Percentiles rank a stretch among this genome's conserved stretches.
Evolutionary conservation across 2,329 filamentous ascomycete genomes (phyloP).

Genomic region (Teratosphaeria nubilosa): DNA sequence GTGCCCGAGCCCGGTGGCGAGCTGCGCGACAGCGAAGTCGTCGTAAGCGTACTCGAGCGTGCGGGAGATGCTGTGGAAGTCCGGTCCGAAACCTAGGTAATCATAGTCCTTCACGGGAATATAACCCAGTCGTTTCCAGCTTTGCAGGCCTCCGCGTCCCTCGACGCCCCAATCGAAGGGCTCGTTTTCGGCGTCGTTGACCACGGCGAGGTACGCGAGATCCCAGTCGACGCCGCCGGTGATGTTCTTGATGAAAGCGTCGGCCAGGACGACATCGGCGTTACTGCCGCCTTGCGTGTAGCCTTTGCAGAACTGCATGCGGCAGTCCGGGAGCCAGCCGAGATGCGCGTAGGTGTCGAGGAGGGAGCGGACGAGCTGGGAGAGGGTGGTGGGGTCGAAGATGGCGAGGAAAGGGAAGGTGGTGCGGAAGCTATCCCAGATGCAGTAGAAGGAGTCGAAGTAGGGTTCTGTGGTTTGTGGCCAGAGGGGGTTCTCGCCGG

Average conservation of each 20-base stretch:
- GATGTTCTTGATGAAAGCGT: constrained; percentile 60
- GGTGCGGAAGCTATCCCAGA: constrained; percentile 56
- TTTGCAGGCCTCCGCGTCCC: constrained; percentile 56
- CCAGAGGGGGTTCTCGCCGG: constrained; percentile 39
- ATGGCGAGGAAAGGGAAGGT: constrained; percentile 55
- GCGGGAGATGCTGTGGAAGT: constrained; percentile 53
- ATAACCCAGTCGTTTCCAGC: constrained; percentile 55
- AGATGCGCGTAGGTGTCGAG: constrained; percentile 56
- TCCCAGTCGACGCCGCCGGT: constrained; percentile 53
- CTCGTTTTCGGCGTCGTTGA: constrained; percentile 53
- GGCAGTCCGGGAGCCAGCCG: constrained; percentile 60
- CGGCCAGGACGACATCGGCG: constrained; percentile 57
- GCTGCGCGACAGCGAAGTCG: constrained; percentile 56
- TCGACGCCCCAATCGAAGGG: constrained; percentile 54
- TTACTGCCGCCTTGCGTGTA: constrained; percentile 59
- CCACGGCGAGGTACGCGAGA: constrained; percentile 51
- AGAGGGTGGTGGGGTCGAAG: constrained; percentile 50
- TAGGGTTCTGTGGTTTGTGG: constrained; percentile 50
- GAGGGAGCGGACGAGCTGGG: constrained; percentile 55
- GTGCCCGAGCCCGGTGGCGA: constrained; percentile 49
- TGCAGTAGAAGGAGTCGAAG: constrained; percentile 62
- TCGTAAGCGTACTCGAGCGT: constrained; percentile 60
- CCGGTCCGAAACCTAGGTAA: not conserved
- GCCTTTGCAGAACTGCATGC: constrained; percentile 60
- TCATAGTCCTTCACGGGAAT: constrained; percentile 44